Percentiles rank a stretch among this genome's conserved stretches.
Evolutionary conservation across 345 rosid genomes (phyloP).

Genomic region (Euphorbia peplus): DNA sequence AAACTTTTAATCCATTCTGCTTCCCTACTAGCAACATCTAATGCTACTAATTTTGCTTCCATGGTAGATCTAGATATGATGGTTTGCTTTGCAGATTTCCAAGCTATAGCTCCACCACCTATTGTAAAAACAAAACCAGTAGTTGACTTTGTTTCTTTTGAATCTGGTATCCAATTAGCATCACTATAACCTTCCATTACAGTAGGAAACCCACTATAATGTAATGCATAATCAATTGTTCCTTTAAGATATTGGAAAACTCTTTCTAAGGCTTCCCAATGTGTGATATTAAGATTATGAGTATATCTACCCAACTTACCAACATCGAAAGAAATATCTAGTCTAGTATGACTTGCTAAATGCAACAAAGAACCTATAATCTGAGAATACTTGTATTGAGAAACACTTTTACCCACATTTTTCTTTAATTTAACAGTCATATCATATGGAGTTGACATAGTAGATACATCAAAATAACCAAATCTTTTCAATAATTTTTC

Average conservation of each 20-base stretch:
- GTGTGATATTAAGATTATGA: neutral
- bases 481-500: neutral
- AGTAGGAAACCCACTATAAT: neutral
- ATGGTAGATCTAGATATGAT: too few species aligned
- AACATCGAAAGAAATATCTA: neutral
- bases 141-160: neutral
- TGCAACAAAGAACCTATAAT: neutral
- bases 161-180: neutral
- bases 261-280: neutral
- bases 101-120: too few species aligned
- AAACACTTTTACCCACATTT: neutral
- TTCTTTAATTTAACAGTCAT: neutral
- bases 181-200: slow-evolving; percentile 5
- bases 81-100: too few species aligned
- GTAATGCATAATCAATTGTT: neutral
- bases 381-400: neutral
- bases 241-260: neutral
- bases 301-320: neutral
- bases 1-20: too few species aligned
- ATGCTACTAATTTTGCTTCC: too few species aligned
- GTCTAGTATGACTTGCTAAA: neutral
- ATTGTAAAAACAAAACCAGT: neutral
- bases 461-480: neutral
- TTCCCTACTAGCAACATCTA: too few species aligned
- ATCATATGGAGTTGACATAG: neutral